These are phyloP conservation scores for Populus deltoides DNA, from an alignment of 345 rosid species.

Conservation along the genomic window DNA sequence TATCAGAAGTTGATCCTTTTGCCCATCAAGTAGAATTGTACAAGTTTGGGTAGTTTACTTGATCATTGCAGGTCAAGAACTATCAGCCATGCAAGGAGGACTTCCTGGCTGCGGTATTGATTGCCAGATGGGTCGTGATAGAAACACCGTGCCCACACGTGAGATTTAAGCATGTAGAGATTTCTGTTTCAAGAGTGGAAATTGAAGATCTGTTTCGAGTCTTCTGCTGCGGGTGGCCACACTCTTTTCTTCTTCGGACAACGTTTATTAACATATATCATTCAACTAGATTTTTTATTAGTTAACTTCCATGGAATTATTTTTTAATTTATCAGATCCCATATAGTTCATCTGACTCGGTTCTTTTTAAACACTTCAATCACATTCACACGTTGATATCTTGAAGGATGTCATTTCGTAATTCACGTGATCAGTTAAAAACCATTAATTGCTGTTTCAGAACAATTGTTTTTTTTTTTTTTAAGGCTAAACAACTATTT, in stretches of 20 bases:
- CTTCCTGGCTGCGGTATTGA: slow-evolving; percentile 10
- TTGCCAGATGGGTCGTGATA: slow-evolving; percentile 20
- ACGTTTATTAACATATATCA: neutral
- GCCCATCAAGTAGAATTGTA: neutral
- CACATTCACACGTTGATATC: no score
- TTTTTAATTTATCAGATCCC: no score
- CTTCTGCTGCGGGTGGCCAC: no score
- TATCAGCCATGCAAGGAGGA: neutral
- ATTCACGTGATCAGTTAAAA: neutral
- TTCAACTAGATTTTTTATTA: neutral
- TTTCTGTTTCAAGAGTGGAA: no score
- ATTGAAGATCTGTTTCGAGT: no score
- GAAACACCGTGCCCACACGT: slow-evolving; percentile 1
- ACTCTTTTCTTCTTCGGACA: neutral
- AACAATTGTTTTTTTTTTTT: neutral
- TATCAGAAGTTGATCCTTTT: neutral
- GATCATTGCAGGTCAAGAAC: neutral
- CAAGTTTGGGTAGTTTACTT: neutral
- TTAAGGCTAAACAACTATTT: neutral
- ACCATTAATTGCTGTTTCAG: neutral
- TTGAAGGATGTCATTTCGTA: neutral
- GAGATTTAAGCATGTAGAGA: no score
- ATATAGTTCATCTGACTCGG: no score
- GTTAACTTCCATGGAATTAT: no score
- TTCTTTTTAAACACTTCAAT: no score